Evolutionary conservation across 148 eudicot genomes (phyloP), one percentile per base, ranked within the genome.

Genomic region (Rhododendron henanense): DNA sequence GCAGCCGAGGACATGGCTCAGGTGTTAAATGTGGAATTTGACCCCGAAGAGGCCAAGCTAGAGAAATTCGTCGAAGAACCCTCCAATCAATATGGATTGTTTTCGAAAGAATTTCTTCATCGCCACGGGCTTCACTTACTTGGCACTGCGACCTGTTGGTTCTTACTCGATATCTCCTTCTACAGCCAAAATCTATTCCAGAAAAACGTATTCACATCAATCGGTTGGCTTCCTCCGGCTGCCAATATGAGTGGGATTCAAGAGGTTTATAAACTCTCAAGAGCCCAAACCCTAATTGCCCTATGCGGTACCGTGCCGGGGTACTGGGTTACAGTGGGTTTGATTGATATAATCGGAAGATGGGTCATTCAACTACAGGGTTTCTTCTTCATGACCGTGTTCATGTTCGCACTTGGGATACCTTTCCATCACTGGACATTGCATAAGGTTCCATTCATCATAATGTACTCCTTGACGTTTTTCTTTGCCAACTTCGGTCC

Each of bases 401-500:
- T 96, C 89, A 89, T 94, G 96, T 94, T 96, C 19, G 98, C 94
- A 2, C 82, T 96, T 0, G 98, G 94, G 45, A 91, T 96, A 51
- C 98, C 98, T 1, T 96, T 93, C 88, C 0, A 93, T 35, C 94
- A 93, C 81, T 94, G 98, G 98, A 88, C n/a, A n/a, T n/a, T n/a
- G n/a, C n/a, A 75, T 5, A 93, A 90, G n/a, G 89, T 91, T 44
- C 98, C 98, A 23, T 96, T 96, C 81, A 89, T 96, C 7, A 59
- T 93, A 35, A 92, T 96, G 93, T 96, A 96, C 65, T 92, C 89
- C 0, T 85, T 94, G 2, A 96, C 98, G 0, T 96, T 96, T 87
- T 96, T 96, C 92, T 96, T 96, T 37, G 93, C 98, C 3, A 96
- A 96, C 67, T 96, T 96, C 65, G 98, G 96, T 13, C 98, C 98